phyloP scores from a whole-genome alignment of 495 filamentous ascomycete genomes.

The Penicillium manginii region DNA sequence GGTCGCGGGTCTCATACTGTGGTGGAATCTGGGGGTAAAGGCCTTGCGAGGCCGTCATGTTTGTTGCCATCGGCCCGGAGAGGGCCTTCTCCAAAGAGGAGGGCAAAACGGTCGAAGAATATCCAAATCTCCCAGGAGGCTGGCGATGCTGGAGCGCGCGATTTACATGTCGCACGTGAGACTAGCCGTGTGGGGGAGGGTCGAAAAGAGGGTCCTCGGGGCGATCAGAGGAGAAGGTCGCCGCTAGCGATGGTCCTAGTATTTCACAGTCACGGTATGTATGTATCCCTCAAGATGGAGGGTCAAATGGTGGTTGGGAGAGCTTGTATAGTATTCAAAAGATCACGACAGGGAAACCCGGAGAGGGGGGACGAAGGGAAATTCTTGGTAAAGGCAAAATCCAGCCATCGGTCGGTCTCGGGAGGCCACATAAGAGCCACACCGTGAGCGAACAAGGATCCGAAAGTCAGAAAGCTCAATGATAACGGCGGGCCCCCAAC shows the following conservation, averaged over 20 bases:
- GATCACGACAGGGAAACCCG: not conserved
- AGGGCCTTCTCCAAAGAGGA: constrained; percentile 40
- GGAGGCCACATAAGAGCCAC: constrained; percentile 21
- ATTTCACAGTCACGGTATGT: not conserved
- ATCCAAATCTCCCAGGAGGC: constrained; percentile 5
- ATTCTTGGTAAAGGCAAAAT: not conserved
- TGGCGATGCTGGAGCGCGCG: not conserved
- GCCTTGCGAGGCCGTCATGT: constrained; percentile 22
- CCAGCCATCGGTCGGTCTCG: constrained; percentile 8
- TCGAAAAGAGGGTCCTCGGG: constrained; percentile 9
- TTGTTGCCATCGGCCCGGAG: constrained; percentile 22
- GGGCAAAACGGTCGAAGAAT: not conserved
- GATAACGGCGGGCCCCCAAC: constrained; percentile 12
- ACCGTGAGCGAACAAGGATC: constrained; percentile 7
- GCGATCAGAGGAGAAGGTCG: constrained; percentile 7
- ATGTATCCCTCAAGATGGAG: not conserved
- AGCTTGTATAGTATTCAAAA: not conserved
- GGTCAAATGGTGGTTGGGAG: not conserved
- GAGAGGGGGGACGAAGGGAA: constrained; percentile 4
- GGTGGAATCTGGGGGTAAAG: constrained; percentile 54
- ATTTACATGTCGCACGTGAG: constrained; percentile 36
- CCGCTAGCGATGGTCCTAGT: constrained; percentile 3
- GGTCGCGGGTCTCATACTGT: constrained; percentile 49
- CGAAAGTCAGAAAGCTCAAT: constrained; percentile 16
- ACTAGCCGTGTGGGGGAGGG: constrained; percentile 11